phyloP scores from a whole-genome alignment of 2,329 filamentous ascomycete species.

The Domatiomyces globalis region DNA sequence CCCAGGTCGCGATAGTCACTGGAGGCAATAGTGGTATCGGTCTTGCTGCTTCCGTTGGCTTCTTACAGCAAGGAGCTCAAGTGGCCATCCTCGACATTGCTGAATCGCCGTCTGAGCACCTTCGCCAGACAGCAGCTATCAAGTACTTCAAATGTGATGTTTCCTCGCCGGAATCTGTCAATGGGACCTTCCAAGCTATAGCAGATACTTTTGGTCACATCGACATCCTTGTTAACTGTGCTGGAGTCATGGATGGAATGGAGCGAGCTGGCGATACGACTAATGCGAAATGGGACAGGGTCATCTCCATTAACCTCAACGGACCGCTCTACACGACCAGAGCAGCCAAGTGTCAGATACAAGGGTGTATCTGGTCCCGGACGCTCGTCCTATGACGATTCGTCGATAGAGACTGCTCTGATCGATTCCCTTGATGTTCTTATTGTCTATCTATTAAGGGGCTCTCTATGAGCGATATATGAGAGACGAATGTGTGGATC shows the following conservation, averaged over 20 bases:
- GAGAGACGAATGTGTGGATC: too few relatives aligned
- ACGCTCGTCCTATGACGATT: too few relatives aligned
- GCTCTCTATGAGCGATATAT: too few relatives aligned
- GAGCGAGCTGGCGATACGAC: neutral
- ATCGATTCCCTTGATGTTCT: too few relatives aligned
- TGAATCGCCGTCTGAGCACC: neutral
- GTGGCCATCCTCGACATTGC: neutral
- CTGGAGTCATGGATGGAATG: slow-evolving; percentile 48
- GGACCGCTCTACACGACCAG: slow-evolving; percentile 1
- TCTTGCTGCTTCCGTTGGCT: slow-evolving; percentile 25
- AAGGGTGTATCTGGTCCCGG: too few relatives aligned
- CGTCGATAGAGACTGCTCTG: too few relatives aligned
- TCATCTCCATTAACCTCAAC: neutral
- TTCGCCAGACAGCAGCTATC: neutral
- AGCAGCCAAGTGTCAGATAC: too few relatives aligned
- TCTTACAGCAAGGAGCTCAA: neutral
- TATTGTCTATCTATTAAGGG: too few relatives aligned
- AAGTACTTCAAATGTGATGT: slow-evolving; percentile 26
- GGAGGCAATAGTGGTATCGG: slow-evolving; percentile 34
- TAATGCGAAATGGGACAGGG: neutral
- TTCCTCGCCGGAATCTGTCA: slow-evolving; percentile 80
- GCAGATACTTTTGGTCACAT: slow-evolving; percentile 86
- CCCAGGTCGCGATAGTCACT: slow-evolving; percentile 2
- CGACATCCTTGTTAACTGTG: slow-evolving; percentile 92
- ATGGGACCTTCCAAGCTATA: slow-evolving; percentile 81